Evolutionary conservation across 2,329 filamentous ascomycete genomes (phyloP).

Genomic region (Triangularia setosa): DNA sequence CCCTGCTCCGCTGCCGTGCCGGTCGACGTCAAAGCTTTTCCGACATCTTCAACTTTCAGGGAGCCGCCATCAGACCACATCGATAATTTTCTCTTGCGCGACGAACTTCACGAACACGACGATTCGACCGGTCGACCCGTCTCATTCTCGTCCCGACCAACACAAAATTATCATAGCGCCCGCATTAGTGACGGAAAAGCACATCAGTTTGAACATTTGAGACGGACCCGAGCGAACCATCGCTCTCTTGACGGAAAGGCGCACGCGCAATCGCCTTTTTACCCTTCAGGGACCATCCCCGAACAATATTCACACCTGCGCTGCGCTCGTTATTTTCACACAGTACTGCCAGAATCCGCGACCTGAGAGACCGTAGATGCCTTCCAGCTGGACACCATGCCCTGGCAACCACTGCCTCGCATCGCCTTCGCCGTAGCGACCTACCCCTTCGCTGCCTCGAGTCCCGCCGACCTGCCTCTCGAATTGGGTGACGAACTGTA

Average conservation of each 20-base stretch:
- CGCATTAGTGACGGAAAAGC: not conserved
- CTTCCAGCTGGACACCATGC: slow-evolving; percentile 56
- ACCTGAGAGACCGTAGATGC: slow-evolving; percentile 19
- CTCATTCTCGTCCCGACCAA: not conserved
- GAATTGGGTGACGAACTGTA: slow-evolving; percentile 98
- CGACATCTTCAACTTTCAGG: not conserved
- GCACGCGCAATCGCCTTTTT: not conserved
- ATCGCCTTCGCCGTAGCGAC: slow-evolving; percentile 98
- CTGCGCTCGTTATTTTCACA: not conserved
- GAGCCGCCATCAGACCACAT: too few species aligned
- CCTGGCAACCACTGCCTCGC: slow-evolving; percentile 93
- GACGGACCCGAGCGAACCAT: not conserved
- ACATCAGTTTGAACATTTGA: not conserved
- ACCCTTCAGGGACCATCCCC: not conserved
- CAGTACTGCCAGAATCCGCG: not conserved
- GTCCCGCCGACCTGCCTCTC: slow-evolving; percentile 86
- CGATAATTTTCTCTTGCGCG: too few species aligned
- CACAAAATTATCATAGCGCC: not conserved
- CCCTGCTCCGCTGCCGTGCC: not conserved
- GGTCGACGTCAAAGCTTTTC: not conserved
- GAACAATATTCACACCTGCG: not conserved
- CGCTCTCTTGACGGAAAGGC: not conserved
- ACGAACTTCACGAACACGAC: not conserved
- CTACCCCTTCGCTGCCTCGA: slow-evolving; percentile 85
- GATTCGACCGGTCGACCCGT: not conserved